Base-by-base conservation (phyloP, 192 early-diverging fungal genomes). In the Haplosporangium gracile region DNA sequence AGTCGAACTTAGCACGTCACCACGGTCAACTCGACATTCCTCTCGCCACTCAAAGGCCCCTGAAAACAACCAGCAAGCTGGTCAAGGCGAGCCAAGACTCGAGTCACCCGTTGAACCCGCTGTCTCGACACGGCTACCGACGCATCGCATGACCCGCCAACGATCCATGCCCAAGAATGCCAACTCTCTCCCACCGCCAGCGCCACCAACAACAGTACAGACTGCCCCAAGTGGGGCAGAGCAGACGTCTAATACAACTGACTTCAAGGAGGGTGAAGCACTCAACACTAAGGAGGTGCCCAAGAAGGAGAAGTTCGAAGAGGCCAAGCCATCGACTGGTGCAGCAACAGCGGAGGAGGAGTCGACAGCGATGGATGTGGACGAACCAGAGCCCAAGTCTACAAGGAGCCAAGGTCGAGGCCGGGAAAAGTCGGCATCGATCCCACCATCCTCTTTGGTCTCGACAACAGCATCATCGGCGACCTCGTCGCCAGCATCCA, bases 21-120 rank as follows among this genome's bases (percentile, higher is more conserved):
- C 84, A 2, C 79, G 84, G 15, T 86, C 84, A 38, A 86, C 84
- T 24, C 84, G 84, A 47, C 84, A 86, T 38, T 86, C 84, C 2
- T 77, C 43, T 40, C 84, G 84, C 5, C 72, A 76, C 49, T 70
- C 53, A 6, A 75, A 79, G 53, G n/a, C 63, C 16, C 34, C 78
- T 40, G 83, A 85, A 13, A 45, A 53, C 13, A 40, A 18, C 20
- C 49, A 51, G 49, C 49, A 51, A 20, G 49, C 49, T 51, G 49
- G 55, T n/a, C 60, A 68, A 72, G 57, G 71, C 22, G 34, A 72
- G 26, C 68, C 15, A 53, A 70, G 75, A n/a, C 16, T 42, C 5
- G 78, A 79, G 9, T 51, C 49, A 40, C 71, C 68, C 7, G 38
- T 72, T 3, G 78, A 79, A 18, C 34, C 36, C 0, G 22, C 42